Evolutionary conservation across 495 filamentous ascomycete species (phyloP), one percentile per base, ranked within the genome.

Genomic region (Hyaloscypha hepaticicola): DNA sequence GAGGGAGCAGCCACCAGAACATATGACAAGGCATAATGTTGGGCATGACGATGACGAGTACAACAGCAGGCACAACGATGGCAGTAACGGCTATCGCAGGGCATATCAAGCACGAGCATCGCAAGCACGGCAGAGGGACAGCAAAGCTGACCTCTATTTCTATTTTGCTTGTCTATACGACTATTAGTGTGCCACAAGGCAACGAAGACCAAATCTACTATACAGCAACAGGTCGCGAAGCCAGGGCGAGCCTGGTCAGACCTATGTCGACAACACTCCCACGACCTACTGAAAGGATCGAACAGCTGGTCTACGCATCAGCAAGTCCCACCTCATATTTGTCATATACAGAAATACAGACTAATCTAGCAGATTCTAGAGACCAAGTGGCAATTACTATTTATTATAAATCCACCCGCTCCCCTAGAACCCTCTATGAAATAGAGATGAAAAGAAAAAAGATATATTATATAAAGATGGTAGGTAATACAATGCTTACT

Each of bases 21-120:
- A 69, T 69, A 66, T 63, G 48, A 66, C 67, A 69, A 66, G 57
- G 57, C 66, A 64, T 64, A 68, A 55, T 68, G 45, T 41, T 65
- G 61, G 61, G 65, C 65, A 41, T 52, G 50, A 67, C 65, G 45
- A 64, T 51, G n/a, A 33, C 56, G 41, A 64, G 65, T 27, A 69
- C 60, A 69, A 69, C 63, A 60, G 53, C 25, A 22, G 61, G 61
- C 66, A 68, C 61, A 48, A 65, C 29, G 61, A 69, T 69, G 67
- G 64, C 57, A 31, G 63, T 21, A 21, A 69, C 51, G 52, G 52
- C n/a, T 49, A 69, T 65, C 56, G 53, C 57, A 48, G 29, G 57
- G 62, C 66, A 69, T 60, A 55, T 53, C 28, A 55, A 64, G 11
- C 45, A 62, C 48, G 59, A 25, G 56, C 62, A 69, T 56, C 28